Evolutionary conservation across 2,329 filamentous ascomycete species (phyloP), one percentile per base, ranked within the genome.

Genomic region (Talaromyces islandicus): DNA sequence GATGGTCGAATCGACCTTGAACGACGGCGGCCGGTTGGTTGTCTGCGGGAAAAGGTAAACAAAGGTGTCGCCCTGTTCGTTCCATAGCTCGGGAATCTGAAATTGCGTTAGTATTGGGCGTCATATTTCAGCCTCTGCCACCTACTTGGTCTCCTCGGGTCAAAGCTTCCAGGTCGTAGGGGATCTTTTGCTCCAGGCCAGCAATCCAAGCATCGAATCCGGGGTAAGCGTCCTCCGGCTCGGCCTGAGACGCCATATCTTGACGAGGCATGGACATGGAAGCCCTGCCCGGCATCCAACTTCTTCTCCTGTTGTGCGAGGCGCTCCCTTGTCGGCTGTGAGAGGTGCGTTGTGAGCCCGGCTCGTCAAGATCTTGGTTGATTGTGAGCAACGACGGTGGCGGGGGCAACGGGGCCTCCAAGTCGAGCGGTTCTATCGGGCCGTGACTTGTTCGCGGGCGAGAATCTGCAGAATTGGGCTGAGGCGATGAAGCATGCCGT

Each of bases 21-120:
- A 87, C 2, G 84, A 86, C 9, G 85, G 77, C 5, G 83, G 78
- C 67, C 80, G 81, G 57, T 79, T 80, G 21, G 83, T 81, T 17
- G 75, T 81, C 48, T 81, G 77, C 0, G 85, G 83, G 66, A 85
- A 87, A 14, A 88, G 76, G 66, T 87, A 84, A n/a, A 88, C 78
- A 62, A 81, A 79, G 14, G 84, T 86, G 68, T 87, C 84, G n/a
- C 82, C 85, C 53, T 79, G 70, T 3, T 85, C 81, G 64, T 86
- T 83, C 85, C 85, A 88, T 9, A 88, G 70, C 66, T 88, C 85
- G 6, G 76, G 69, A 17, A 85, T 76, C 81, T 83, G 63, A 29
- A 17, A 32, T 60, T 25, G 57, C 25, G 21, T 54, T 17, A 57
- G 27, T 27, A 52, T 63, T 21, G 66, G 61, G 46, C 43, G 27